These are phyloP conservation scores for Crithidia bombi DNA, from an alignment of 208 protist genomes.

Conservation along the genomic window DNA sequence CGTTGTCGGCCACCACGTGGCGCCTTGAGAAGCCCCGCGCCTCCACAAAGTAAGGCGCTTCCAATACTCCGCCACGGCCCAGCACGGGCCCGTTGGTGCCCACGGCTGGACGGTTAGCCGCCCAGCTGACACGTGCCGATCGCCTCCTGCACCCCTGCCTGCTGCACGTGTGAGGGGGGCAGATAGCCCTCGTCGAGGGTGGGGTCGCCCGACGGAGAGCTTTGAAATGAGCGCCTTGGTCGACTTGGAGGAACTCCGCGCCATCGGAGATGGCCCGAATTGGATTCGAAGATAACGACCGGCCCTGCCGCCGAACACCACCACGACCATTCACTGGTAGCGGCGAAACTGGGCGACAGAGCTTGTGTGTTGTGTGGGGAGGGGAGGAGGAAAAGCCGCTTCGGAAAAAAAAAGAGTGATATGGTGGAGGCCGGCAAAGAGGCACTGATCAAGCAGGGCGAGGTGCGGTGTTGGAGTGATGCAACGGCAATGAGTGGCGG, in stretches of 20 bases:
- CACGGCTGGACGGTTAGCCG: slow-evolving; percentile 63
- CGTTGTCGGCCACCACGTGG: slow-evolving; percentile 50
- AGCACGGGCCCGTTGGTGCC: slow-evolving; percentile 49
- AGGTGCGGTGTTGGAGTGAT: too few species aligned
- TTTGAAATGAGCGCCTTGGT: slow-evolving; percentile 43
- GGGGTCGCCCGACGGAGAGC: slow-evolving; percentile 76
- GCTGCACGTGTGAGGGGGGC: slow-evolving; percentile 33
- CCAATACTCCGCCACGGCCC: slow-evolving; percentile 65
- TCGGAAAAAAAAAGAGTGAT: not conserved
- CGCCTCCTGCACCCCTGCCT: slow-evolving; percentile 54
- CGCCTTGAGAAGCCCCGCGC: slow-evolving; percentile 21
- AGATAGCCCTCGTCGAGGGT: slow-evolving; percentile 76
- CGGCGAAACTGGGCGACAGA: not conserved
- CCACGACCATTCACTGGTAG: slow-evolving; percentile 25
- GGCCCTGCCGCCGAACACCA: slow-evolving; percentile 41
- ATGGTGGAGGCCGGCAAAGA: too few species aligned
- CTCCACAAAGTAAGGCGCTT: slow-evolving; percentile 36
- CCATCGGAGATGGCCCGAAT: slow-evolving; percentile 83
- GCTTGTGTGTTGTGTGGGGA: too few species aligned
- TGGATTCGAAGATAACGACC: slow-evolving; percentile 66
- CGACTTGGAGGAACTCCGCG: slow-evolving; percentile 56
- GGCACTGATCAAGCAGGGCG: too few species aligned
- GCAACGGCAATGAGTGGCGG: too few species aligned
- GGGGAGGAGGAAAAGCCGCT: slow-evolving; percentile 14
- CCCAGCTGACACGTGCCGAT: slow-evolving; percentile 46